Conservation (phyloP, 139 green algal species). For the Volvox reticuliferus region DNA sequence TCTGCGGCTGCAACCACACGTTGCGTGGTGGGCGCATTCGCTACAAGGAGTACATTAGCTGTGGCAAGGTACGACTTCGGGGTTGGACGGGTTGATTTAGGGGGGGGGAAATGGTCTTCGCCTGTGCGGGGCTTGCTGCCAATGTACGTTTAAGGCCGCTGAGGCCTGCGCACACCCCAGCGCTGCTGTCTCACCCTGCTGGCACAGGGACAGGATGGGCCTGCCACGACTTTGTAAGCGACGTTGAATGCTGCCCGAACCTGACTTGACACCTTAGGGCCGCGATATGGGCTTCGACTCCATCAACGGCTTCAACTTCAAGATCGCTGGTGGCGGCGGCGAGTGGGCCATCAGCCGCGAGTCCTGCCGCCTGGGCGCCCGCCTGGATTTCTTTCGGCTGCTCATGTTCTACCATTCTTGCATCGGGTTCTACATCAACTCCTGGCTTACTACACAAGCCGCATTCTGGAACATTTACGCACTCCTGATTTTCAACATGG, state of each 20-base stretch:
- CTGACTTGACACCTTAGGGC: slow-evolving; percentile 51
- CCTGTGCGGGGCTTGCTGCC: too few species aligned
- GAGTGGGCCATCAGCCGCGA: slow-evolving; percentile 89
- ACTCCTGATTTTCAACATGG: slow-evolving; percentile 63
- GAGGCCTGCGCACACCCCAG: too few species aligned
- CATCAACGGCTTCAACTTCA: slow-evolving; percentile 93
- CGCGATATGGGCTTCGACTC: slow-evolving; percentile 95
- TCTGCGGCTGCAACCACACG: slow-evolving; percentile 87
- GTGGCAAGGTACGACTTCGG: slow-evolving; percentile 62
- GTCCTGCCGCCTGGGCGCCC: slow-evolving; percentile 70
- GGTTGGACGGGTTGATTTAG: background rate
- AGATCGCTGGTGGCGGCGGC: slow-evolving; percentile 83
- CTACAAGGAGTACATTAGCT: slow-evolving; percentile 70
- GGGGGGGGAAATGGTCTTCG: background rate
- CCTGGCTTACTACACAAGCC: slow-evolving; percentile 51
- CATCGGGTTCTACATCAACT: slow-evolving; percentile 68
- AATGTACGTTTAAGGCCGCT: too few species aligned
- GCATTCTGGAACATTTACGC: slow-evolving; percentile 65
- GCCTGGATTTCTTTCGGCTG: slow-evolving; percentile 62
- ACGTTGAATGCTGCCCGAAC: too few species aligned
- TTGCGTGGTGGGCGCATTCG: slow-evolving; percentile 82
- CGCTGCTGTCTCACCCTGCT: too few species aligned
- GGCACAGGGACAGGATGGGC: too few species aligned
- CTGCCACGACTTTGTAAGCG: too few species aligned
- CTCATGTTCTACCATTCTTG: slow-evolving; percentile 62